These are phyloP conservation scores for Leishmania mexicana DNA, from an alignment of 208 protist genomes.

Conservation along the genomic window DNA sequence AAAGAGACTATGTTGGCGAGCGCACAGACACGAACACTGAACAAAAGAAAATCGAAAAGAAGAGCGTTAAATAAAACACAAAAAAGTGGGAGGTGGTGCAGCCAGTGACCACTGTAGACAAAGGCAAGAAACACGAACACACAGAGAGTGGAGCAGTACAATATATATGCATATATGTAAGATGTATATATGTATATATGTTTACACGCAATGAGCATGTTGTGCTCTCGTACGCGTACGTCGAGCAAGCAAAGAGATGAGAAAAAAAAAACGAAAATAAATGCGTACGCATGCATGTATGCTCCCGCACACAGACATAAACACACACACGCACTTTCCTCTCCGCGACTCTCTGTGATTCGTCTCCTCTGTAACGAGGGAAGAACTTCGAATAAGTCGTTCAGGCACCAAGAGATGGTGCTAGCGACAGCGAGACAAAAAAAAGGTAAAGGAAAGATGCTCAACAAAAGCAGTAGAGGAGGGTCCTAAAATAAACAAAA, in stretches of 20 bases:
- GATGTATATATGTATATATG: too few species aligned
- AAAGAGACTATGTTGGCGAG: neutral
- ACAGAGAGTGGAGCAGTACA: neutral
- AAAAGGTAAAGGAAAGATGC: neutral
- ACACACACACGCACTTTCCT: too few species aligned
- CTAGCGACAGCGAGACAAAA: neutral
- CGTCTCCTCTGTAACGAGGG: neutral
- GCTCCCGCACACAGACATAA: too few species aligned
- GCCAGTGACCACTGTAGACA: neutral
- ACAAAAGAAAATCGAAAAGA: neutral
- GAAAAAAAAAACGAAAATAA: neutral
- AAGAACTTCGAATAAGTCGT: neutral
- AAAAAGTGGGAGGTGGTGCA: neutral
- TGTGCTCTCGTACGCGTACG: neutral
- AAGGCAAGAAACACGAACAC: neutral
- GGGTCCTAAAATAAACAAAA: too few species aligned
- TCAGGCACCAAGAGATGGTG: neutral
- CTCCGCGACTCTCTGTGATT: neutral
- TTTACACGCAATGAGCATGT: neutral
- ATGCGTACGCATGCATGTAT: too few species aligned
- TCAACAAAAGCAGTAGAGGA: neutral
- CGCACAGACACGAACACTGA: too few species aligned
- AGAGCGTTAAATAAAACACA: neutral
- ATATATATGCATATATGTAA: too few species aligned
- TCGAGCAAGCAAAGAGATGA: neutral